phyloP scores from a whole-genome alignment of 78 protist genomes.

The Thecamonas trahens region DNA sequence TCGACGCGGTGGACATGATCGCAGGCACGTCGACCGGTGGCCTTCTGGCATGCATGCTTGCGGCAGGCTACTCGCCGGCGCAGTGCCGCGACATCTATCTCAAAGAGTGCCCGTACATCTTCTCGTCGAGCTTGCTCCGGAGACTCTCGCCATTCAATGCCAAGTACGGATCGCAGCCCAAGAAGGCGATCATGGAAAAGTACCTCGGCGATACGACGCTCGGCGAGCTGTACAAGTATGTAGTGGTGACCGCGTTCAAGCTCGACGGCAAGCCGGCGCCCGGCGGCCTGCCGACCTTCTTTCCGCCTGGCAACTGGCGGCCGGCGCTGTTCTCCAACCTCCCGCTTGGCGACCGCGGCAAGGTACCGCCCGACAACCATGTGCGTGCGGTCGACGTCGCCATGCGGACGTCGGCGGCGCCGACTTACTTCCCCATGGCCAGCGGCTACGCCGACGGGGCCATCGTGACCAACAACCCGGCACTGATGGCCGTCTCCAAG shows the following conservation, averaged over 20 bases:
- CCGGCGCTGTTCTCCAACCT: neutral
- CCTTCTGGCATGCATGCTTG: constrained; percentile 32
- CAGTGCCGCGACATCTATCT: constrained; percentile 22
- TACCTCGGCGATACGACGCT: too few relatives aligned
- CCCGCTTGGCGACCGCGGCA: neutral
- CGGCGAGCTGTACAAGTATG: too few relatives aligned
- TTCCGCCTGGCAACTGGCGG: too few relatives aligned
- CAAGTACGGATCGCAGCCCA: too few relatives aligned
- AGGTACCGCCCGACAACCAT: neutral
- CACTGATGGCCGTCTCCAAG: constrained; percentile 31
- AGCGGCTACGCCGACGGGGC: constrained; percentile 53
- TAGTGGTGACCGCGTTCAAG: too few relatives aligned
- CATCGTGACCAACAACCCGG: constrained; percentile 44
- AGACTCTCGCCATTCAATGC: too few relatives aligned
- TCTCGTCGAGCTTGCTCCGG: too few relatives aligned
- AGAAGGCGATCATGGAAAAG: too few relatives aligned
- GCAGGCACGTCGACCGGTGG: constrained; percentile 52
- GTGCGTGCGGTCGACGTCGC: constrained; percentile 35
- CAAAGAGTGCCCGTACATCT: too few relatives aligned
- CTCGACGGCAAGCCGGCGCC: too few relatives aligned
- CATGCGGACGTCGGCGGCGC: constrained; percentile 43
- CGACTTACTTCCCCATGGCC: constrained; percentile 50
- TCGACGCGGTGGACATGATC: constrained; percentile 38
- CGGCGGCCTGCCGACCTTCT: too few relatives aligned
- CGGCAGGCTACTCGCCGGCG: constrained; percentile 21